phyloP scores from a whole-genome alignment of 1,139 yeast genomes.

The Geotrichum australiense region DNA sequence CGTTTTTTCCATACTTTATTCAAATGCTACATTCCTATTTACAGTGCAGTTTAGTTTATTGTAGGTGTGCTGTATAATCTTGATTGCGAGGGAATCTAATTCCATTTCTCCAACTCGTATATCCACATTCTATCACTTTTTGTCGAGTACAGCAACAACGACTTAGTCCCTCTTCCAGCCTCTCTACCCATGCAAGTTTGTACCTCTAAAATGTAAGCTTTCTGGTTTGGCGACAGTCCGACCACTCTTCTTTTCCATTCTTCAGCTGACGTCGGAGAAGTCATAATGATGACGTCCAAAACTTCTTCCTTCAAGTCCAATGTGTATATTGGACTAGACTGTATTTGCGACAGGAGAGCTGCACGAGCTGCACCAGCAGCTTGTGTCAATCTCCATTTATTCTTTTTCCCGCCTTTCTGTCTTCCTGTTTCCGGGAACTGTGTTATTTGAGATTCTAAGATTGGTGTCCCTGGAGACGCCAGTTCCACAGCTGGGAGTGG shows the following conservation, averaged over 20 bases:
- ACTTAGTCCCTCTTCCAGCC: conserved; percentile 58
- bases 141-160: conserved; percentile 69
- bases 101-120: conserved; percentile 26
- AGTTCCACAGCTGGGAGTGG: conserved; percentile 2
- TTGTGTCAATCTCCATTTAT: conserved; percentile 49
- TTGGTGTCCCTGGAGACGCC: conserved; percentile 4
- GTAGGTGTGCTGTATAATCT: too few species aligned
- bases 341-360: background rate
- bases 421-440: conserved; percentile 47
- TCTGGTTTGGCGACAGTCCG: conserved; percentile 62
- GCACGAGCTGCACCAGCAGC: conserved; percentile 33
- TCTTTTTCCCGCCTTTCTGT: conserved; percentile 62
- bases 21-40: too few species aligned
- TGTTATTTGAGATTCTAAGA: conserved; percentile 20
- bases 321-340: conserved; percentile 55
- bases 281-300: conserved; percentile 68
- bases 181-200: conserved; percentile 69
- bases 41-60: too few species aligned
- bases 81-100: background rate
- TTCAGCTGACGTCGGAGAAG: conserved; percentile 70
- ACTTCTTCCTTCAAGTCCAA: conserved; percentile 79
- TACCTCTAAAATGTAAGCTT: conserved; percentile 68
- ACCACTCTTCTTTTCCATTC: conserved; percentile 84
- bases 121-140: conserved; percentile 66
- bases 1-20: too few species aligned